Percentiles rank a stretch among this genome's conserved stretches.
These are phyloP conservation scores for Goffeauzyma gilvescens DNA, from an alignment of 768 basidiomycete genomes.

Conservation along the genomic window DNA sequence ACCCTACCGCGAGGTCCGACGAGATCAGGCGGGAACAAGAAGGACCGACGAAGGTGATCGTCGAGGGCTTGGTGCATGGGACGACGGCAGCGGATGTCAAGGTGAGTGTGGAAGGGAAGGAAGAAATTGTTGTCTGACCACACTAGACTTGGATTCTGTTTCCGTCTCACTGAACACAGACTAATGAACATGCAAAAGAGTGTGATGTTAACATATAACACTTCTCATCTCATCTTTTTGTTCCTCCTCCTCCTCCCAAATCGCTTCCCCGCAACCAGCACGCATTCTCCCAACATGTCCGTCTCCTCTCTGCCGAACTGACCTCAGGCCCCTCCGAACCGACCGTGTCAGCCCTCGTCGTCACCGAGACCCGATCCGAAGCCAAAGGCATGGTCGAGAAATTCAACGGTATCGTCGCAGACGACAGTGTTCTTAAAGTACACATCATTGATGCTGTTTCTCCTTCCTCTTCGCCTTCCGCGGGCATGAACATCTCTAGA, in stretches of 20 bases:
- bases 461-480: too few relatives aligned
- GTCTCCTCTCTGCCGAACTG: conserved; percentile 34
- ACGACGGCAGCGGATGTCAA: conserved; percentile 68
- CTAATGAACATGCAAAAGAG: too few relatives aligned
- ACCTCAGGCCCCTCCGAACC: conserved; percentile 24
- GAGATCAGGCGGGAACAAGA: too few relatives aligned
- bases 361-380: conserved; percentile 46
- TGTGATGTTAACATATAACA: too few relatives aligned
- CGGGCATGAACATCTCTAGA: too few relatives aligned
- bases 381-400: conserved; percentile 52
- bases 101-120: too few relatives aligned
- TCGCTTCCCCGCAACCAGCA: background rate
- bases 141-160: too few relatives aligned
- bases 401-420: conserved; percentile 64
- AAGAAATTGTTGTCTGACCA: too few relatives aligned
- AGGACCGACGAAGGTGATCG: conserved; percentile 38
- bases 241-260: background rate
- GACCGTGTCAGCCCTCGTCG: conserved; percentile 47
- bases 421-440: conserved; percentile 55
- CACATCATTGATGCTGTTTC: conserved; percentile 41
- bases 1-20: too few relatives aligned
- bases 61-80: conserved; percentile 51
- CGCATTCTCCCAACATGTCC: conserved; percentile 7
- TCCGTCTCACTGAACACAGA: too few relatives aligned
- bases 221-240: background rate